Conservation (phyloP, 352 stramenopile genomes). For the Globisporangium heterothallicum region DNA sequence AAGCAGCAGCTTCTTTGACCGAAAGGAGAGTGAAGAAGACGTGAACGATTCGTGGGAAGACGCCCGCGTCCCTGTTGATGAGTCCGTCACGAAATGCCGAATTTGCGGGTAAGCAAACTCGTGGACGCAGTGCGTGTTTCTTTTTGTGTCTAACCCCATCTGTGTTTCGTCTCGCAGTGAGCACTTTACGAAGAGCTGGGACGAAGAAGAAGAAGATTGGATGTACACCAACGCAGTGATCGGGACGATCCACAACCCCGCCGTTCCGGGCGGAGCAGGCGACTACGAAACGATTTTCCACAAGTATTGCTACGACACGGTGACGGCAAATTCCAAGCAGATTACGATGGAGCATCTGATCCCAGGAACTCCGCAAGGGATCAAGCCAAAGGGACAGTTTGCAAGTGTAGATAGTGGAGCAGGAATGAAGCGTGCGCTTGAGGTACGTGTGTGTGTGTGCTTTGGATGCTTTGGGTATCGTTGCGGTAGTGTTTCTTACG, state of each 20-base stretch:
- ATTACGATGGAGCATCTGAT: slow-evolving; percentile 73
- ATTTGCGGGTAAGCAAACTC: slow-evolving; percentile 75
- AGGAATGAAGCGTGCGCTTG: slow-evolving; percentile 50
- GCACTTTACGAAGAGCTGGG: slow-evolving; percentile 77
- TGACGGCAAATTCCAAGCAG: slow-evolving; percentile 78
- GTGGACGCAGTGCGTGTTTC: not conserved
- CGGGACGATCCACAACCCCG: slow-evolving; percentile 59
- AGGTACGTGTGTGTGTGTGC: slow-evolving; percentile 20
- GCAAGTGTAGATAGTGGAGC: slow-evolving; percentile 8
- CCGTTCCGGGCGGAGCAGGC: slow-evolving; percentile 20
- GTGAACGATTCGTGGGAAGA: slow-evolving; percentile 58
- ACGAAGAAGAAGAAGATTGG: slow-evolving; percentile 88
- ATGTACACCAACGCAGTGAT: slow-evolving; percentile 87
- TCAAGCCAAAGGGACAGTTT: slow-evolving; percentile 20
- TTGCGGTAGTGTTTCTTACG: too few relatives aligned
- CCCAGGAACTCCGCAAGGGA: slow-evolving; percentile 31
- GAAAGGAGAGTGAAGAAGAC: slow-evolving; percentile 41
- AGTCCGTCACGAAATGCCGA: slow-evolving; percentile 70
- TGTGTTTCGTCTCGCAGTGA: slow-evolving; percentile 29
- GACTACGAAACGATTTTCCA: slow-evolving; percentile 82
- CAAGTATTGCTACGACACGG: slow-evolving; percentile 87
- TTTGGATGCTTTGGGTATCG: not conserved
- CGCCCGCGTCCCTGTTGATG: slow-evolving; percentile 70
- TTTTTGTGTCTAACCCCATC: not conserved
- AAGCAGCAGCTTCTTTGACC: slow-evolving; percentile 75